phyloP scores from a whole-genome alignment of 495 filamentous ascomycete species.

The Bacidia rubella region DNA sequence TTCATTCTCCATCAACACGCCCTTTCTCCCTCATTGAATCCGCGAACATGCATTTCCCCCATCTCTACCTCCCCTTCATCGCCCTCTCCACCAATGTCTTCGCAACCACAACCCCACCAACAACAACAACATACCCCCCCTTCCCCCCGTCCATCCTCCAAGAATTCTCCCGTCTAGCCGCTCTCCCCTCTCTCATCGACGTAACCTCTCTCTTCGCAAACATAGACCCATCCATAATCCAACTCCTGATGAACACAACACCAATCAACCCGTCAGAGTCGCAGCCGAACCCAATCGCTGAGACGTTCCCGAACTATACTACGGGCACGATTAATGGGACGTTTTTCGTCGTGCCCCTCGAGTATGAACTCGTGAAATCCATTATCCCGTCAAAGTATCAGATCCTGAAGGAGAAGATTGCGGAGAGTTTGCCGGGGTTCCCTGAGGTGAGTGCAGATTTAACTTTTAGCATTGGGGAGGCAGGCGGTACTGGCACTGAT shows the following conservation, averaged over 20 bases:
- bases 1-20: not conserved
- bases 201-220: not conserved
- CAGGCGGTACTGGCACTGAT: too few relatives aligned
- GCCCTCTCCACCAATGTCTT: not conserved
- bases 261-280: not conserved
- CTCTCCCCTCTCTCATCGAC: slow-evolving; percentile 2
- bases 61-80: not conserved
- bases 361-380: not conserved
- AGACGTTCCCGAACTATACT: slow-evolving; percentile 1
- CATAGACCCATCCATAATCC: not conserved
- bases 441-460: not conserved
- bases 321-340: slow-evolving; percentile 8
- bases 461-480: too few relatives aligned
- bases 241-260: not conserved
- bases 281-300: slow-evolving; percentile 3
- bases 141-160: not conserved
- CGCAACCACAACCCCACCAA: not conserved
- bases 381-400: slow-evolving; percentile 8
- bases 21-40: not conserved
- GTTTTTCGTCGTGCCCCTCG: slow-evolving; percentile 2
- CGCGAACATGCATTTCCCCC: too few relatives aligned
- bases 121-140: not conserved
- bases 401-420: slow-evolving; percentile 4
- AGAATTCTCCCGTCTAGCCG: not conserved
- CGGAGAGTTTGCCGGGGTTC: not conserved